These are phyloP conservation scores for Bothriochloa decipiens DNA, from an alignment of 176 grass and related monocot genomes.

Conservation along the genomic window DNA sequence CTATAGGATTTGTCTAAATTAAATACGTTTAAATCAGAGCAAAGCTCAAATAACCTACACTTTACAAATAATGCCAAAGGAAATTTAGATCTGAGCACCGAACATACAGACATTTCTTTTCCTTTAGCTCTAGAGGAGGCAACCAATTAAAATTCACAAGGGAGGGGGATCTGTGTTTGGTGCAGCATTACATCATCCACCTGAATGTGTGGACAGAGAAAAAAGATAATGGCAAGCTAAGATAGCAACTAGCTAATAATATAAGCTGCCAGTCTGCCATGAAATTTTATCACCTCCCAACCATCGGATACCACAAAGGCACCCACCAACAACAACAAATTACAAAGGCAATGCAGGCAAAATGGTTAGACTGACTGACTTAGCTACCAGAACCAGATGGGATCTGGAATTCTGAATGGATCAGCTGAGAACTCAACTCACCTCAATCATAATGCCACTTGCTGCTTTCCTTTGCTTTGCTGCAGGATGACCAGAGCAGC, in stretches of 20 bases:
- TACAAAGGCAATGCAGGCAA: not conserved
- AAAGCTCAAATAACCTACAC: too few relatives aligned
- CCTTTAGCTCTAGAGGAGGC: not conserved
- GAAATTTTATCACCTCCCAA: not conserved
- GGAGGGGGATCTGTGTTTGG: not conserved
- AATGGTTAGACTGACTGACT: not conserved
- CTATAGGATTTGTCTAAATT: too few relatives aligned
- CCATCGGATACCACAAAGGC: not conserved
- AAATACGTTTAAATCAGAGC: too few relatives aligned
- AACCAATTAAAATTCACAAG: not conserved
- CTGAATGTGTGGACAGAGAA: not conserved
- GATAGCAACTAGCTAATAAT: not conserved
- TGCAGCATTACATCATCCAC: slow-evolving; percentile 44
- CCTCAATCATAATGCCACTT: not conserved
- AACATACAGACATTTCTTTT: not conserved
- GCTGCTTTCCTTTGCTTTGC: not conserved
- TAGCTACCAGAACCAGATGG: not conserved
- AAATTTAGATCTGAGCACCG: not conserved
- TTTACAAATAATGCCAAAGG: too few relatives aligned
- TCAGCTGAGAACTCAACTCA: too few relatives aligned
- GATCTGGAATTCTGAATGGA: slow-evolving; percentile 3
- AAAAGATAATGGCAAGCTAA: not conserved
- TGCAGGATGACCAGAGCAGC: not conserved
- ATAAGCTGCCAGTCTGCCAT: slow-evolving; percentile 12
- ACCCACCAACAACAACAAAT: not conserved